Evolutionary conservation across 2,329 filamentous ascomycete species (phyloP).

Genomic region (Parafenestella ontariensis): DNA sequence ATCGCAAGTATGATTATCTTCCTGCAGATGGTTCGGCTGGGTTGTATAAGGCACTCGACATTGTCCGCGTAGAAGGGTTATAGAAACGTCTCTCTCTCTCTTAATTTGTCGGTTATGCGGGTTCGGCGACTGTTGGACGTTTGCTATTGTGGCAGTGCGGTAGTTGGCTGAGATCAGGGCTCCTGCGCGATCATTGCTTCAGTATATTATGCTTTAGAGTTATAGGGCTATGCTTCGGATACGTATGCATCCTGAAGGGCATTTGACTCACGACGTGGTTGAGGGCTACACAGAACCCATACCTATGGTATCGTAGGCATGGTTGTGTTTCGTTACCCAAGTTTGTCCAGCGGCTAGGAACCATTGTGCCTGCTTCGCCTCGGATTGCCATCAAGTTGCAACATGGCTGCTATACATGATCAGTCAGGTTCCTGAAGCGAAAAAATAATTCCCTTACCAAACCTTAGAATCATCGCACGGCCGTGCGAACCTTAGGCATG

Average conservation of each 20-base stretch:
- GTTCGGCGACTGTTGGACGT: not conserved
- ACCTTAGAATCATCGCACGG: not conserved
- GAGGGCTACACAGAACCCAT: not conserved
- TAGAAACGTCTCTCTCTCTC: not conserved
- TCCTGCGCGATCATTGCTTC: not conserved
- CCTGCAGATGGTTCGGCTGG: constrained; percentile 1
- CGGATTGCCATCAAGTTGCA: not conserved
- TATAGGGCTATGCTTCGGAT: not conserved
- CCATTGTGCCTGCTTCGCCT: not conserved
- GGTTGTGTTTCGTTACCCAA: not conserved
- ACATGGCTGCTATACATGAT: not conserved
- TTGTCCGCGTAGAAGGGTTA: not conserved
- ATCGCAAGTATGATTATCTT: constrained; percentile 8
- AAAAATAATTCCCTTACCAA: too few relatives aligned
- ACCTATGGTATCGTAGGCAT: too few relatives aligned
- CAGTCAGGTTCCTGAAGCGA: not conserved
- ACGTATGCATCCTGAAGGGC: too few relatives aligned
- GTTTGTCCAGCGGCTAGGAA: not conserved
- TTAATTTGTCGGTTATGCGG: too few relatives aligned
- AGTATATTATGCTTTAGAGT: not conserved
- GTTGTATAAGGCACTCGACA: constrained; percentile 6
- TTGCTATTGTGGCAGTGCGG: not conserved
- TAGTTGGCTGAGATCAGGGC: not conserved
- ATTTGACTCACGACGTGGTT: not conserved
- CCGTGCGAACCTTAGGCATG: too few relatives aligned